Conservation (phyloP, 1,284 basidiomycete genomes). For the Rhodotorula sp. region DNA sequence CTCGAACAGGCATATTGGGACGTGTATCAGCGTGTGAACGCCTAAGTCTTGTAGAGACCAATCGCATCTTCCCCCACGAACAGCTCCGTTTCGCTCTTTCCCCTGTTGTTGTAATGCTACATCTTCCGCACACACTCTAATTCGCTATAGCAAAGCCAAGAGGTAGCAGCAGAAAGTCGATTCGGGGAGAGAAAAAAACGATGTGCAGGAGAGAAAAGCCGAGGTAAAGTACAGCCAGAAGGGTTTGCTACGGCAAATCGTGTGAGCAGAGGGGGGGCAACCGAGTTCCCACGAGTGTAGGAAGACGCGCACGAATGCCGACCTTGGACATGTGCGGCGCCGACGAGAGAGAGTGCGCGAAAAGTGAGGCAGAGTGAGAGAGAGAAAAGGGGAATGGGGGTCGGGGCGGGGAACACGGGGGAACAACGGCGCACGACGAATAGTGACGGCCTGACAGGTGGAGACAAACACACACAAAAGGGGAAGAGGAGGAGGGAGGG, state of each 20-base stretch:
- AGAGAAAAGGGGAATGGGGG: too few species aligned
- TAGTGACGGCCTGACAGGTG: neutral
- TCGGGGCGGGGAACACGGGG: neutral
- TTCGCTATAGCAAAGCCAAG: neutral
- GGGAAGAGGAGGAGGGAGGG: neutral
- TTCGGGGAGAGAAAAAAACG: neutral
- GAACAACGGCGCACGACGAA: neutral
- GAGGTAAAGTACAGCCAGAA: slow-evolving; percentile 8
- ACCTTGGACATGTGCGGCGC: too few species aligned
- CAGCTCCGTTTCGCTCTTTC: too few species aligned
- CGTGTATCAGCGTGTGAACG: slow-evolving; percentile 17
- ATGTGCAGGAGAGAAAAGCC: neutral
- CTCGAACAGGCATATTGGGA: slow-evolving; percentile 20
- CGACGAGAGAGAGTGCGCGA: too few species aligned
- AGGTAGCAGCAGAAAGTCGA: neutral
- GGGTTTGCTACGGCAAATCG: neutral
- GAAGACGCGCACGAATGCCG: neutral
- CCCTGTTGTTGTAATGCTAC: neutral
- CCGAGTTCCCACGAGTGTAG: neutral
- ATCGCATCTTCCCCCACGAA: neutral
- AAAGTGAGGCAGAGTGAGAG: too few species aligned
- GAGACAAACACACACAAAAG: neutral
- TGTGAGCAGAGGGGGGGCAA: neutral
- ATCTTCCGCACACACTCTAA: neutral
- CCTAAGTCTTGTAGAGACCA: neutral